A percentile compares a stretch with the other conserved stretches of the same genome.
Conservation (phyloP, 768 basidiomycete species). For the Leccinum broughii region DNA sequence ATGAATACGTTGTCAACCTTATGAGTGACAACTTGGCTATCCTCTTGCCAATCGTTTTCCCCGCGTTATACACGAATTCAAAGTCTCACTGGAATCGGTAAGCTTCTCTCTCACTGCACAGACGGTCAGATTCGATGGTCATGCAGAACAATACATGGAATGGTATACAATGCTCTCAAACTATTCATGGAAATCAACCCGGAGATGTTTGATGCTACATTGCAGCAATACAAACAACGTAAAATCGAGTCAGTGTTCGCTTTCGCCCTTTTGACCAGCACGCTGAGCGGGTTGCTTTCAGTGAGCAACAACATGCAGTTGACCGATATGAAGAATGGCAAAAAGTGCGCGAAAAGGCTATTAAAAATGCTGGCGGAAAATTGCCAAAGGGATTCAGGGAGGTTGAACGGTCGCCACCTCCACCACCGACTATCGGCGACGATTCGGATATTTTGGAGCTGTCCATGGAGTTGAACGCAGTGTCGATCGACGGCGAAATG, state of each 20-base stretch:
- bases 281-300: slow-evolving; percentile 33
- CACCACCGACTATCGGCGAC: slow-evolving; percentile 73
- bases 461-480: slow-evolving; percentile 85
- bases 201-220: slow-evolving; percentile 89
- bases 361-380: slow-evolving; percentile 67
- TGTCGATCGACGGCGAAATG: slow-evolving; percentile 67
- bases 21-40: slow-evolving; percentile 94
- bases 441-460: slow-evolving; percentile 87
- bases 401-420: slow-evolving; percentile 69
- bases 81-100: slow-evolving; percentile 99
- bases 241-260: slow-evolving; percentile 69
- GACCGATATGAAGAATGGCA: slow-evolving; percentile 90
- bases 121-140: slow-evolving; percentile 11
- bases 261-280: neutral
- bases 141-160: slow-evolving; percentile 92
- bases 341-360: slow-evolving; percentile 73
- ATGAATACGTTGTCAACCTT: slow-evolving; percentile 98
- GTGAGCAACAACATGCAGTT: slow-evolving; percentile 86
- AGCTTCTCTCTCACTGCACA: slow-evolving; percentile 29
- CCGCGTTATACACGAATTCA: slow-evolving; percentile 92
- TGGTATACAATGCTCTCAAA: slow-evolving; percentile 99
- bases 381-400: slow-evolving; percentile 72
- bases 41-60: slow-evolving; percentile 95
- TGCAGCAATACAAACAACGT: slow-evolving; percentile 90
- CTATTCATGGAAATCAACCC: slow-evolving; percentile 99